Base-by-base conservation (phyloP, 2,329 filamentous ascomycete species). In the Zasmidium angulare region DNA sequence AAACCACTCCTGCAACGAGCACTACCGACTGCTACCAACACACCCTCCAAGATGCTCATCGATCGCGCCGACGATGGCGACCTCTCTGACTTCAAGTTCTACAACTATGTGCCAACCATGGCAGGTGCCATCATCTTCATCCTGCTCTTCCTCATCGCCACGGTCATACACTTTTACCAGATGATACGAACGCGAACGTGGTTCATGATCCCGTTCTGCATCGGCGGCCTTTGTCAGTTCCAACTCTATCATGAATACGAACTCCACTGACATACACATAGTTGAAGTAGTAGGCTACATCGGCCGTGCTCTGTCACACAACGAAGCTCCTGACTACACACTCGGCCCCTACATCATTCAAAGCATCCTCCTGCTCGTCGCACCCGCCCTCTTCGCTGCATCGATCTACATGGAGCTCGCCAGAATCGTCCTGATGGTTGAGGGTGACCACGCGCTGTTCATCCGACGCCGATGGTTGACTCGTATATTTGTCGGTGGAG, bases 211-310 rank as follows among this genome's bases (percentile, higher is more conserved):
- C 79, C 82, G 0, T 79, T 84, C 50, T 61, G 79, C 2, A 69
- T 84, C 19, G 82, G 82, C 17, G 79, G 79, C 21, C 55, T 78
- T 12, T 43, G 14, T 21, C 81, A 54, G 51, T 82, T 11, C 20
- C 12, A n/a, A 22, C n/a, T 3, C 11, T 7, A 14, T 19, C 11
- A 17, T 17, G n/a, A 43, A 7, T 6, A 20, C 14, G 36, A 14
- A 14, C 19, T 51, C 20, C 20, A 50, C 14, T 22, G 31, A 46
- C 14, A 17, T 3, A 10, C n/a, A 23, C 24, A 26, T 21, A 83
- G 81, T 84, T 67, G 81, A 85, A 65, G 69, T 73, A 0, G 72
- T 84, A 20, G 83, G 83, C 17, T 85, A 84, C 64, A 68, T 82
- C 43, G 81, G 78, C 12, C 79, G 84, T 55, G 71, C 78, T 3